These are phyloP conservation scores for Triticum dicoccoides DNA, from an alignment of 176 grass and related monocot species.

Conservation along the genomic window DNA sequence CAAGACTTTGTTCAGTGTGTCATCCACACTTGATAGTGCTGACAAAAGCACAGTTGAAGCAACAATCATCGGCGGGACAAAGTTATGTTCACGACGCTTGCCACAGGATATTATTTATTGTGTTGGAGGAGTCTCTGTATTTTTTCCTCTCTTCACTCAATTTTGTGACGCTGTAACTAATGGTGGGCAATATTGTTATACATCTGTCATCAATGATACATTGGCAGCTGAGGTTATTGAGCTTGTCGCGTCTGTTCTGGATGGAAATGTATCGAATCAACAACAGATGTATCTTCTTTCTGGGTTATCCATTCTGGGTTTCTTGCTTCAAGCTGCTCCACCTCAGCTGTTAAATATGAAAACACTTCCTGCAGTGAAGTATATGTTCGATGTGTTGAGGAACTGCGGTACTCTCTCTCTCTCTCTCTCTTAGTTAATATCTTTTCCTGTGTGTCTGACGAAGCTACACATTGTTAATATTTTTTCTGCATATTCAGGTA, in stretches of 20 bases:
- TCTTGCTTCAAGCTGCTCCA: constrained; percentile 84
- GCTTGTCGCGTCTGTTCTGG: constrained; percentile 93
- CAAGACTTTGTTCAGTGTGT: constrained; percentile 83
- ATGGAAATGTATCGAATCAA: constrained; percentile 92
- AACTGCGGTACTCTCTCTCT: constrained; percentile 52
- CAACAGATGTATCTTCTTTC: constrained; percentile 99
- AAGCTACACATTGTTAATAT: constrained; percentile 1
- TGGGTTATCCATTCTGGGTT: constrained; percentile 92
- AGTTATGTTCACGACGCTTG: constrained; percentile 76
- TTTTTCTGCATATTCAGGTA: constrained; percentile 44
- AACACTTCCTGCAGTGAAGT: constrained; percentile 76
- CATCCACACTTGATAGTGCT: constrained; percentile 58
- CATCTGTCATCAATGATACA: constrained; percentile 17
- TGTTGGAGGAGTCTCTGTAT: constrained; percentile 96
- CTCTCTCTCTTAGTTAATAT: not conserved
- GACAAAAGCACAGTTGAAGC: constrained; percentile 83
- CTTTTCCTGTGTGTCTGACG: not conserved
- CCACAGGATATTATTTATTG: constrained; percentile 98
- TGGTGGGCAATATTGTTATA: constrained; percentile 32
- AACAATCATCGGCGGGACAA: constrained; percentile 75
- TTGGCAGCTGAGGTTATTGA: constrained; percentile 82
- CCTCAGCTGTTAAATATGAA: constrained; percentile 74
- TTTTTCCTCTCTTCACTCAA: constrained; percentile 92
- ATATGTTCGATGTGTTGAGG: constrained; percentile 85
- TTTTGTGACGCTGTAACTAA: constrained; percentile 62